Evolutionary conservation across 148 eudicot species (phyloP), one percentile per base, ranked within the genome.

Genomic region (Vaccinium corymbosum): DNA sequence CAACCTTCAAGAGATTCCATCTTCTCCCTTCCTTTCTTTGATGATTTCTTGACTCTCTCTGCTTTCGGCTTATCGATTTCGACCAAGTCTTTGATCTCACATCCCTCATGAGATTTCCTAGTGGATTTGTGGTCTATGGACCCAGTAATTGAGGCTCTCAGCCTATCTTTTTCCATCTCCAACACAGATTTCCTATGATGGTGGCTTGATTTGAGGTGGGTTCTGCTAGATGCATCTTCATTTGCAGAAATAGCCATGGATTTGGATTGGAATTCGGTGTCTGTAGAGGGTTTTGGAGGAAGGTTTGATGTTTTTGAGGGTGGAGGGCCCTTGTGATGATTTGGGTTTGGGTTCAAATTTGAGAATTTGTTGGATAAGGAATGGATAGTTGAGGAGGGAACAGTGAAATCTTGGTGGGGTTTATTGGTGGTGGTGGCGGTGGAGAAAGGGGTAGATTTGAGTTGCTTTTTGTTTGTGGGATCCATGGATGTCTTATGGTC

Each of bases 291-390:
- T 49, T 81, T 87, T 12, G 88, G 74, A 51, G 52, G 87, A 62
- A 88, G 87, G 76, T 81, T 77, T 52, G 88, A 59, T 80, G 89
- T 9, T 84, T 87, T 87, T 15, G 56, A 56, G 86, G 86, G 79
- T 11, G 66, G 62, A 46, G 81, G 83, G 55, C 59, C 84, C 83
- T 83, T 91, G 87, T 90, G 90, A 81, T 88, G 91, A 78, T 80
- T 89, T 74, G 79, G 50, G 29, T 80, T 89, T 74, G 74, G 42
- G 25, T 90, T 87, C 1, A 92, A 80, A 50, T 81, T 87, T 61
- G 97, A 90, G 80, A 95, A 90, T 84, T 91, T 92, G 81, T 88
- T 88, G 81, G 95, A 86, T 55, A 93, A 89, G 91, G 84, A 85
- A 79, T 93, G 89, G 51, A 87, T 82, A 46, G 92, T 85, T 78